Evolutionary conservation across 139 green algal species (phyloP).

Genomic region (Picochlorum sp.): DNA sequence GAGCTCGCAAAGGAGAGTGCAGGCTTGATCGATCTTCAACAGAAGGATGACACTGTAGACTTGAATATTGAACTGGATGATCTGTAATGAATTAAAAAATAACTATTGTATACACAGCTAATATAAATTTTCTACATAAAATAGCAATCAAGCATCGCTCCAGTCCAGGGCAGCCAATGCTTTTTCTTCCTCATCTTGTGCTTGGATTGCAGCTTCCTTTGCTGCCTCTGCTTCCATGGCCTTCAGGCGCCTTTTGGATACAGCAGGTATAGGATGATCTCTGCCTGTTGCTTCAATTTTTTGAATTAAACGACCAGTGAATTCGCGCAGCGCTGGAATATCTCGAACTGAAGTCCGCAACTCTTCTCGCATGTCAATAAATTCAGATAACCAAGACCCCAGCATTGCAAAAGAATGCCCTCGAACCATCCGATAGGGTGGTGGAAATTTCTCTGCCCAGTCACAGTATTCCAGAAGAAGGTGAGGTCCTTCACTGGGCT

Average conservation of each 20-base stretch:
- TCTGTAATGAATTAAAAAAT: conserved; percentile 4
- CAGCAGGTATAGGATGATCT: conserved; percentile 34
- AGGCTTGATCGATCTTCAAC: conserved; percentile 15
- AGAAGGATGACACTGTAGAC: neutral
- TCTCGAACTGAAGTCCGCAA: conserved; percentile 38
- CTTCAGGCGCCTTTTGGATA: conserved; percentile 29
- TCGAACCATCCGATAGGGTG: conserved; percentile 75
- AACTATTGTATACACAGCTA: neutral
- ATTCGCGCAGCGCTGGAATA: conserved; percentile 15
- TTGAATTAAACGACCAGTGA: conserved; percentile 40
- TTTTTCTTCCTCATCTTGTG: conserved; percentile 59
- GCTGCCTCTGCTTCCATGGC: conserved; percentile 35
- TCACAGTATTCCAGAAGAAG: conserved; percentile 83
- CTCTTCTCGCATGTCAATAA: conserved; percentile 71
- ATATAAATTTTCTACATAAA: neutral
- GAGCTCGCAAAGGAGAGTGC: conserved; percentile 57
- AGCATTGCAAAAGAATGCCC: conserved; percentile 64
- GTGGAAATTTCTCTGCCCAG: conserved; percentile 53
- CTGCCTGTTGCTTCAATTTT: conserved; percentile 42
- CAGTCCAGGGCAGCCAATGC: conserved; percentile 10
- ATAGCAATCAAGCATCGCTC: conserved; percentile 1
- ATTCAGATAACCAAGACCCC: conserved; percentile 75
- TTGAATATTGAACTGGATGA: neutral
- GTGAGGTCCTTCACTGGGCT: conserved; percentile 28
- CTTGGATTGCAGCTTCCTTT: conserved; percentile 40